A percentile compares a stretch with the other conserved stretches of the same genome.
phyloP scores from a whole-genome alignment of 1,139 yeast species.

The Kodamaea anthophila region DNA sequence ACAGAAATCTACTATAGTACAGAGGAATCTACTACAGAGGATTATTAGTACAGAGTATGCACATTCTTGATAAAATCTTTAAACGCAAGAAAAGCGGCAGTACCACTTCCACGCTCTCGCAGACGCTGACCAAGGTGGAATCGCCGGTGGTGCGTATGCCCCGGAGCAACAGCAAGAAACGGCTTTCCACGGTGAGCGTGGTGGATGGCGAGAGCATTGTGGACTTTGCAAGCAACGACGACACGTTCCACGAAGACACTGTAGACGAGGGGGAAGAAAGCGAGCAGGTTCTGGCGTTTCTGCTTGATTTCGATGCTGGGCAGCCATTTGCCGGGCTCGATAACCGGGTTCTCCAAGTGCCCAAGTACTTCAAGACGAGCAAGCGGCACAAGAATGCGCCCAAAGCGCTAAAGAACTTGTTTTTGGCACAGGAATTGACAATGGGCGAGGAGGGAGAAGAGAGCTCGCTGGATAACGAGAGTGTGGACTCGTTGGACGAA shows the following conservation, averaged over 20 bases:
- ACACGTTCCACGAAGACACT: constrained; percentile 4
- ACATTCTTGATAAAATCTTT: constrained; percentile 1
- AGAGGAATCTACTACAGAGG: no score
- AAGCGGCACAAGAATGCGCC: constrained; percentile 42
- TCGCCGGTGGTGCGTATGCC: no score
- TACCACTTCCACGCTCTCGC: not conserved
- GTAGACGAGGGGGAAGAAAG: constrained; percentile 2
- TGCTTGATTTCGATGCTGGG: constrained; percentile 8
- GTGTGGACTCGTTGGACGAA: constrained; percentile 2
- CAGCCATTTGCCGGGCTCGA: constrained; percentile 31
- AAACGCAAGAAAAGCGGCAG: constrained; percentile 1
- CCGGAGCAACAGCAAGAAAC: constrained; percentile 2
- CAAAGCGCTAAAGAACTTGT: constrained; percentile 47
- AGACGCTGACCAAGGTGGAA: no score
- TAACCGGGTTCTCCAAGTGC: constrained; percentile 38
- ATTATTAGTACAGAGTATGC: no score
- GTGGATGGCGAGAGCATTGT: constrained; percentile 12
- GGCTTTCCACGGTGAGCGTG: constrained; percentile 1
- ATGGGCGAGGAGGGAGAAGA: constrained; percentile 1
- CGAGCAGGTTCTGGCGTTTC: constrained; percentile 5
- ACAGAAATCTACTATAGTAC: no score
- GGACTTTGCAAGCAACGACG: constrained; percentile 12
- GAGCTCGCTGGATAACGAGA: constrained; percentile 3
- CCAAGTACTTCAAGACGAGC: constrained; percentile 48
- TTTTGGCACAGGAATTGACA: constrained; percentile 75